phyloP scores from a whole-genome alignment of 192 early-diverging fungal genomes.

The Backusella morwellensis region DNA sequence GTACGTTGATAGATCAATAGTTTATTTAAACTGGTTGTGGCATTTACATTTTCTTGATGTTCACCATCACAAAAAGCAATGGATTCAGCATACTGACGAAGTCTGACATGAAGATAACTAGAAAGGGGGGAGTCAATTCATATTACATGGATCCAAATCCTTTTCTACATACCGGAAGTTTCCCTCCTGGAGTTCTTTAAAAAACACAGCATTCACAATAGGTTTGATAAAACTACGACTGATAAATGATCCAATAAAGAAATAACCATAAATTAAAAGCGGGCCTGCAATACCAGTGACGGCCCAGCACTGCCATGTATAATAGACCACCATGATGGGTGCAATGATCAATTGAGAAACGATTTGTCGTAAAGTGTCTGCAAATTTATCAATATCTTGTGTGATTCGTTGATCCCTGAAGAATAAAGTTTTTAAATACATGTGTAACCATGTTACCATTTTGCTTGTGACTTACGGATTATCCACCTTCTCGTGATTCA shows the following conservation, averaged over 20 bases:
- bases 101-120: conserved; percentile 67
- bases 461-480: conserved; percentile 56
- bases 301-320: conserved; percentile 69
- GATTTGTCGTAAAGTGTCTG: conserved; percentile 58
- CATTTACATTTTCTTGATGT: conserved; percentile 51
- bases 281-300: conserved; percentile 70
- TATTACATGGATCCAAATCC: too few species aligned
- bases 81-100: conserved; percentile 72
- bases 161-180: conserved; percentile 55
- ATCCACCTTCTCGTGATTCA: conserved; percentile 55
- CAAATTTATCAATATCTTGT: conserved; percentile 85
- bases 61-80: conserved; percentile 86
- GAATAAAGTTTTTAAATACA: conserved; percentile 17
- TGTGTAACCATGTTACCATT: conserved; percentile 13
- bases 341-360: conserved; percentile 63
- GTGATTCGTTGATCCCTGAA: conserved; percentile 82
- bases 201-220: conserved; percentile 71
- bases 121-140: background rate
- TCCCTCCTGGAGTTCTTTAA: conserved; percentile 78
- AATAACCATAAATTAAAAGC: conserved; percentile 69
- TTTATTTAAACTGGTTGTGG: conserved; percentile 51
- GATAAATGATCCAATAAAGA: conserved; percentile 58
- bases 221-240: conserved; percentile 70
- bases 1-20: conserved; percentile 53
- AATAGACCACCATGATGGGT: conserved; percentile 76